Conservation (phyloP, 1,139 yeast species). For the Hemisphaericaspora xylanilytica region DNA sequence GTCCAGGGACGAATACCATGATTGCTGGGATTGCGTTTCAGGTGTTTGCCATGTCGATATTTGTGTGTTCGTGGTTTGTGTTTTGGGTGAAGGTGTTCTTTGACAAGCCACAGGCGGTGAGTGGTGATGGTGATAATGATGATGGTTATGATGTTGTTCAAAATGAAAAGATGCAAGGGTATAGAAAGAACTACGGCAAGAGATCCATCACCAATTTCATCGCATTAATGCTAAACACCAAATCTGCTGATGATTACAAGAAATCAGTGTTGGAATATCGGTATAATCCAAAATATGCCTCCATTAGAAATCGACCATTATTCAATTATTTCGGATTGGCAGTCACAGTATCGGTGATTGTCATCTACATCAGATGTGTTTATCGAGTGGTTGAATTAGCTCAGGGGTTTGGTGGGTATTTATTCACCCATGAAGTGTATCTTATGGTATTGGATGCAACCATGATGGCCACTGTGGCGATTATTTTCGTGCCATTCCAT, state of each 20-base stretch:
- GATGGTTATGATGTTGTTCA: neutral
- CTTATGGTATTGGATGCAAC: slow-evolving; percentile 73
- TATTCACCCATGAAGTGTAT: slow-evolving; percentile 67
- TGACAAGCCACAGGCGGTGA: slow-evolving; percentile 13
- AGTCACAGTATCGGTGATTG: slow-evolving; percentile 50
- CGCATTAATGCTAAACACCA: slow-evolving; percentile 23
- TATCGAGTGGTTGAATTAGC: slow-evolving; percentile 76
- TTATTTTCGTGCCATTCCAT: slow-evolving; percentile 50
- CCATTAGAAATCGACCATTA: slow-evolving; percentile 36
- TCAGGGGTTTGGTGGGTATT: slow-evolving; percentile 70
- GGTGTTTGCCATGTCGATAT: slow-evolving; percentile 68
- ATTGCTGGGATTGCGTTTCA: slow-evolving; percentile 80
- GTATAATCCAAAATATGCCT: slow-evolving; percentile 36
- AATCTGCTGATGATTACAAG: slow-evolving; percentile 20
- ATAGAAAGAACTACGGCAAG: slow-evolving; percentile 10
- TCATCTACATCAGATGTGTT: slow-evolving; percentile 64
- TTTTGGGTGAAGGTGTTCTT: slow-evolving; percentile 48
- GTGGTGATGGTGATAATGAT: neutral
- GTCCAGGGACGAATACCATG: slow-evolving; percentile 68
- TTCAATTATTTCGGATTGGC: slow-evolving; percentile 49
- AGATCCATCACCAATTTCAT: slow-evolving; percentile 21
- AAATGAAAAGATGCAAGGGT: slow-evolving; percentile 1
- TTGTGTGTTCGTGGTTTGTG: slow-evolving; percentile 52
- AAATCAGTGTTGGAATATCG: slow-evolving; percentile 22
- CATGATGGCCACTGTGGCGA: slow-evolving; percentile 49